Evolutionary conservation across 176 grass and related monocot genomes (phyloP), one percentile per base, ranked within the genome.

Genomic region (Juncus effusus): DNA sequence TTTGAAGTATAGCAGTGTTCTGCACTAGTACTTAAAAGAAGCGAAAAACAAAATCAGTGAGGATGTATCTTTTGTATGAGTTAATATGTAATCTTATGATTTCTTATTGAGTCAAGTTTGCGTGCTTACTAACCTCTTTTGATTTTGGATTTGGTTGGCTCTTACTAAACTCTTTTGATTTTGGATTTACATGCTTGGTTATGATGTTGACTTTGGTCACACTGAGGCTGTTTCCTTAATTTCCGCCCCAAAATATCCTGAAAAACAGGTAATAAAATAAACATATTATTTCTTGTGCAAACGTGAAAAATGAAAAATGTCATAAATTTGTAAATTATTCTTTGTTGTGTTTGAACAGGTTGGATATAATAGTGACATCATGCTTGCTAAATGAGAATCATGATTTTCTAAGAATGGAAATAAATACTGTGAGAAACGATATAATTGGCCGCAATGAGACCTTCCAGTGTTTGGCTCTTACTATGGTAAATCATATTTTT

Each of bases 361-460:
- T 62, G 94, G 94, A 39, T 97, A 97, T 75, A 97, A n/a, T 97
- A 11, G 94, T 92, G 65, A 97, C 88, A 68, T 97, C 94, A 75
- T 86, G 77, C 73, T 88, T 97, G 49, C 80, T 97, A 49, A 97
- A 97, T 36, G 94, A 97, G 75, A 97, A 82, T 59, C 84, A 92
- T 76, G 94, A 97, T 78, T 97, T 97, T 69, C 40, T 97, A 77
- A 89, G 94, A 62, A 89, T 97, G 85, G 94, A 82, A 63, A 97
- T 97, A 86, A 97, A 97, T 80, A 89, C 94, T 80, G 94, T 97
- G 56, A 76, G 88, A 39, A 97, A 97, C 84, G 94, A 97, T 61
- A 97, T 97, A 80, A 89, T 97, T 69, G 94, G 94, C 36, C 94
- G 94, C 73, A 97, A 97, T 65, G 94, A 97, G 73, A 97, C 94